Evolutionary conservation across 768 basidiomycete genomes (phyloP), one percentile per base, ranked within the genome.

Genomic region (Gloeopeniophorella convolvens): DNA sequence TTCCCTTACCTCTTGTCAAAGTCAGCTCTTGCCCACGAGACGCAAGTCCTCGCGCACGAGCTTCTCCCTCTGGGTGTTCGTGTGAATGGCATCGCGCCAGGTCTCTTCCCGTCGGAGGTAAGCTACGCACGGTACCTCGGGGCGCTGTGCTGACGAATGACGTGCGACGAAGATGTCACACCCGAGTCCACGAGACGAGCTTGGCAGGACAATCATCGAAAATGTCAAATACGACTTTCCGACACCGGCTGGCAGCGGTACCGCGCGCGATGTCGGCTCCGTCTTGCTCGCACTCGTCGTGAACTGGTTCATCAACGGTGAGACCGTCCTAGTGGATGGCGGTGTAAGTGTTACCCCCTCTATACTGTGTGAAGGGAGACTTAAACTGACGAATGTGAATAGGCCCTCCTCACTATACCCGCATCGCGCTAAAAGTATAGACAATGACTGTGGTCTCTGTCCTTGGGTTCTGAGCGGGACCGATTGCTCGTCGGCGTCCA

Each of bases 71-170:
- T 76, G 16, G 74, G 73, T 3, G 71, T 77, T 35, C 63, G 74
- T 13, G 75, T 76, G 5, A 76, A 77, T 55, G 73, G 73, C n/a
- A 77, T 77, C 43, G 73, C 74, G 1, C 74, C 75, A 1, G 72
- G 72, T 60, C 16, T 43, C 11, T 35, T 33, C 50, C 18, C 7
- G 13, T 28, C 27, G 4, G 39, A 28, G 33, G 46, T 46, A 12
- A n/a, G 31, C n/a, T 30, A n/a, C n/a, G n/a, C 31, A 18, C 21
- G 23, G 15, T 48, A n/a, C 5, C 15, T n/a, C 26, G 15, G n/a
- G 23, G 11, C 23, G 32, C 1, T 0, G 8, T 34, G 13, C 42
- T 39, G 1, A 11, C 21, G 27, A 20, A 24, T 15, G 15, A 66
- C 13, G 65, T 54, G 4, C 59, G n/a, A n/a, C n/a, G n/a, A n/a